Percentiles rank a stretch among this genome's conserved stretches.
phyloP scores from a whole-genome alignment of 768 basidiomycete genomes.

The Termitomyces sp. region DNA sequence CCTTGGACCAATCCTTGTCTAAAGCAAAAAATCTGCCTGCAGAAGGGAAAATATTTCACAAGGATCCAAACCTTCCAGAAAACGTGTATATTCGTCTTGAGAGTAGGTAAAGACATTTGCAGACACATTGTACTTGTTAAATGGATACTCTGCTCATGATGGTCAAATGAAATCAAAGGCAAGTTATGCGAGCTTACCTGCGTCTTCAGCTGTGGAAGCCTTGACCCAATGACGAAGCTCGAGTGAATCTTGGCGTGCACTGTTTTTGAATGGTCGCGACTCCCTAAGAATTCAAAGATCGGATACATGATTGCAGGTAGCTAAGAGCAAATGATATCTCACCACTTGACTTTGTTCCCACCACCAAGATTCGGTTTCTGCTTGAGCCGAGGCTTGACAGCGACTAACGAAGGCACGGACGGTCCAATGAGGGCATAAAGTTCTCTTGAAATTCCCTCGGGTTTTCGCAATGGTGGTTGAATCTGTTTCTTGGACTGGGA shows the following conservation, averaged over 20 bases:
- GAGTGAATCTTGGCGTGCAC: conserved; percentile 61
- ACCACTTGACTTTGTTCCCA: conserved; percentile 70
- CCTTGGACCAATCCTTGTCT: conserved; percentile 87
- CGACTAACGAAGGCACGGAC: conserved; percentile 78
- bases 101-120: conserved; percentile 65
- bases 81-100: conserved; percentile 80
- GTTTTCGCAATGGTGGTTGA: conserved; percentile 48
- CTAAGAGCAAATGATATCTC: conserved; percentile 5
- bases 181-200: conserved; percentile 35
- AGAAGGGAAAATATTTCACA: background rate
- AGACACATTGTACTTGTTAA: conserved; percentile 78
- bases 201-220: conserved; percentile 42
- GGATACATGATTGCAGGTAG: background rate
- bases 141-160: conserved; percentile 59
- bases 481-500: conserved; percentile 42
- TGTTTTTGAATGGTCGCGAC: conserved; percentile 67
- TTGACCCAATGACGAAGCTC: conserved; percentile 83
- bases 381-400: conserved; percentile 79
- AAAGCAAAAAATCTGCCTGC: background rate
- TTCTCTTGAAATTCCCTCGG: conserved; percentile 89
- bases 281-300: conserved; percentile 45
- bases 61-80: conserved; percentile 58
- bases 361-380: conserved; percentile 76
- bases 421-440: conserved; percentile 94
- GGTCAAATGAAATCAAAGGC: background rate